Base-by-base conservation (phyloP, 805 yeast genomes). In the Cyberlindnera meyerae region DNA sequence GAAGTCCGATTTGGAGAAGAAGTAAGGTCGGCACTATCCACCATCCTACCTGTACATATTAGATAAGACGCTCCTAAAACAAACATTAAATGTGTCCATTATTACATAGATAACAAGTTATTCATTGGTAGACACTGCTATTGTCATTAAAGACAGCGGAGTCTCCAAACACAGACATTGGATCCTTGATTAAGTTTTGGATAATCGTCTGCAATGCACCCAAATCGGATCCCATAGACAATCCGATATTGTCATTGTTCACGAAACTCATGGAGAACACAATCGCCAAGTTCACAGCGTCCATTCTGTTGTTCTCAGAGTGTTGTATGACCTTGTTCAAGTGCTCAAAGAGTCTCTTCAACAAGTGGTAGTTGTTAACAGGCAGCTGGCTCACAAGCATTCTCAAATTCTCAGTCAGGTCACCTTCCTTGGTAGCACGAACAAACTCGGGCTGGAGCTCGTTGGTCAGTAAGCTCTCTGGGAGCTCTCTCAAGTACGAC, bases 201-300 rank as follows among this genome's bases (percentile, higher is more conserved):
- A 77, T 56, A 34, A 76, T 64, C 17, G 64, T 62, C 58, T 77
- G 82, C 54, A 76, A 62, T 4, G 74, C 70, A 16, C 78, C 75
- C 46, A 75, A 55, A 18, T 69, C 71, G 9, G 73, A 58, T 12
- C 77, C 73, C 63, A 71, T 72, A 31, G 68, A 63, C 13, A 51
- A 51, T 12, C 67, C 67, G 24, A 66, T 47, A 41, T 61, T 63
- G 26, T 64, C 71, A 47, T 64, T 68, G 45, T 65, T 60, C 46
- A 76, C 57, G 47, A 75, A 72, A 58, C 79, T 73, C 78, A 77
- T 77, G 5, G 81, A 70, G 51, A 90, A 82, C 6, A 90, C 96
- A 37, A 94, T 90, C 5, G 96, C 95, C 52, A 90, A 63, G 55
- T 90, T 90, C 2, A 87, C 79, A 3, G 95, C 76, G 38, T 82